A percentile compares a stretch with the other conserved stretches of the same genome.
phyloP scores from a whole-genome alignment of 2,329 filamentous ascomycete genomes.

The Trichophyton equinum region DNA sequence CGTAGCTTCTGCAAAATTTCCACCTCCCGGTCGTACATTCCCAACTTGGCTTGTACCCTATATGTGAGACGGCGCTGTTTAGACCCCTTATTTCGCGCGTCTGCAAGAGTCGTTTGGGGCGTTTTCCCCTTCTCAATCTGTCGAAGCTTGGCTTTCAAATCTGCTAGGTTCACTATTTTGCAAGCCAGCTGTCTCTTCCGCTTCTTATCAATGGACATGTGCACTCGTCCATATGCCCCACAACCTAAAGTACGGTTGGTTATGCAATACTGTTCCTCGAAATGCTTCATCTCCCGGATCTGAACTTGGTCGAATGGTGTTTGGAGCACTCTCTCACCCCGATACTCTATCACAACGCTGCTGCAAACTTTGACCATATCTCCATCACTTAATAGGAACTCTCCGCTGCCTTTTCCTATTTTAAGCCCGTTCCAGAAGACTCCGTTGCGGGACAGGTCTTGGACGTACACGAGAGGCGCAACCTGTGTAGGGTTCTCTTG shows the following conservation, averaged over 20 bases:
- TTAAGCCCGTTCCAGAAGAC: constrained; percentile 25
- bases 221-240: constrained; percentile 32
- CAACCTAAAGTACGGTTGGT: constrained; percentile 31
- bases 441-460: constrained; percentile 33
- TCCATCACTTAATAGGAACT: constrained; percentile 14
- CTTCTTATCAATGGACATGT: constrained; percentile 29
- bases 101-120: background rate
- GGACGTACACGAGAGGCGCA: constrained; percentile 33
- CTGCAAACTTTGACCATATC: constrained; percentile 20
- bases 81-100: too few species aligned
- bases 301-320: constrained; percentile 19
- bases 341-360: constrained; percentile 7
- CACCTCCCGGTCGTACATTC: constrained; percentile 25
- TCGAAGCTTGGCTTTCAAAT: constrained; percentile 15
- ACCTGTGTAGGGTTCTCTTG: constrained; percentile 25
- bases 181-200: constrained; percentile 32
- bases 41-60: constrained; percentile 5
- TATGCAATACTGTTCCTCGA: constrained; percentile 25
- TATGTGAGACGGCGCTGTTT: constrained; percentile 2
- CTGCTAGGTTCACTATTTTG: constrained; percentile 32
- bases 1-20: constrained; percentile 39
- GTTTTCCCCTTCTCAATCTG: background rate
- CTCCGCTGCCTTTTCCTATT: constrained; percentile 9
- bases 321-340: background rate
- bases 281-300: constrained; percentile 25